Evolutionary conservation across 2,329 filamentous ascomycete species (phyloP).

Genomic region (Colletotrichum lentis): DNA sequence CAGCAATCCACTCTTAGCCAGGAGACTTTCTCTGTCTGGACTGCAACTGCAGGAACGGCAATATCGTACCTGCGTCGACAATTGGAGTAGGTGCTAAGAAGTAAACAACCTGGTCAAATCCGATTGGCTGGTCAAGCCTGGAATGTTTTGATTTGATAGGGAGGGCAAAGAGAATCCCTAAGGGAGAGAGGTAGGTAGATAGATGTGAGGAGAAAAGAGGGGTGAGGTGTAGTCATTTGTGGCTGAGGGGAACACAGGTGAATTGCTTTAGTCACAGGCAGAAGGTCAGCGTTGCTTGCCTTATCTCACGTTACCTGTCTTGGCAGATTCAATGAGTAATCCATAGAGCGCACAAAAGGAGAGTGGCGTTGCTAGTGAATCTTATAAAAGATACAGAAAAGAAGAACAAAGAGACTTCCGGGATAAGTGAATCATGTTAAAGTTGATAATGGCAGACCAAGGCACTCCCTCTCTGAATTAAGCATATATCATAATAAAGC

Average conservation of each 20-base stretch:
- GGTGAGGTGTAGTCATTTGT: neutral
- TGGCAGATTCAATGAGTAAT: neutral
- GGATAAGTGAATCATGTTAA: too few relatives aligned
- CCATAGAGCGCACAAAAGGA: neutral
- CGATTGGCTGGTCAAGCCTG: too few relatives aligned
- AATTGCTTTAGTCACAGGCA: neutral
- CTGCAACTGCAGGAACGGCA: too few relatives aligned
- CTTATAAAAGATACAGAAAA: neutral
- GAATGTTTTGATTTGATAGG: too few relatives aligned
- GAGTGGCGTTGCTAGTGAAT: too few relatives aligned
- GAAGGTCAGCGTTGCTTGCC: neutral
- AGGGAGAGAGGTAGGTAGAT: neutral
- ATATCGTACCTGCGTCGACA: neutral
- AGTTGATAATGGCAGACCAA: too few relatives aligned
- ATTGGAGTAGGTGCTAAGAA: neutral
- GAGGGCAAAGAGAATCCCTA: too few relatives aligned
- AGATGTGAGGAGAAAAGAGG: neutral
- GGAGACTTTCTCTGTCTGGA: neutral
- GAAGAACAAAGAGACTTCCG: too few relatives aligned
- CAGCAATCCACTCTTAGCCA: neutral
- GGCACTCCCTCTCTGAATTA: too few relatives aligned
- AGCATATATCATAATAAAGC: too few relatives aligned
- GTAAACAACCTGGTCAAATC: neutral
- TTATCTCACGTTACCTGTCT: neutral
- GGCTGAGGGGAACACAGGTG: neutral